Base-by-base conservation (phyloP, 2,329 filamentous ascomycete genomes). In the Aureobasidium pullulans region DNA sequence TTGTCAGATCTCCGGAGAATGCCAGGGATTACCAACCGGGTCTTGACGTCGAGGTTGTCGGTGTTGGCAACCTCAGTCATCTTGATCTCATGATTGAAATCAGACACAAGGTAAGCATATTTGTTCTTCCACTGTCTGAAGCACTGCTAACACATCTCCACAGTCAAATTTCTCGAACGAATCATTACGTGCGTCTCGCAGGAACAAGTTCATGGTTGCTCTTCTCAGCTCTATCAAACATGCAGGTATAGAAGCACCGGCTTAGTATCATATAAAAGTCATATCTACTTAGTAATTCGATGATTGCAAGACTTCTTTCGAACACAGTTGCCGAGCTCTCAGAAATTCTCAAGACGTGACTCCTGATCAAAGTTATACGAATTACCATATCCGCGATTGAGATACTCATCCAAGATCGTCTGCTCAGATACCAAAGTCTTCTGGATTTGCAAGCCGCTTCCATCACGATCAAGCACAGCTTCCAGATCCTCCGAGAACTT, bases 191-290 rank as follows among this genome's bases (percentile, higher is more conserved):
- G 85, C 86, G 16, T 82, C 85, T 11, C 86, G 91, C 56, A 85
- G 92, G 63, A 94, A 89, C 70, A 96, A 96, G 74, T 96, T 96
- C 76, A 95, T 96, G 85, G 95, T 90, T 69, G 93, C 93, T 1
- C 78, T 97, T 61, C 85, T 93, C 2, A 74, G 90, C 10, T 90
- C 91, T 1, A 76, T 96, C 16, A 56, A 44, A 11, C 19, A 44
- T 16, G 52, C 52, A 7, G 62, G 52, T 28, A 56, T 56, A 9
- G 39, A 36, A 39, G 47, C 47, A n/a, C 47, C 47, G 15, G 11
- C n/a, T 34, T 28, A 7, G n/a, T 23, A 23, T 23, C 23, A 4
- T 23, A 23, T 23, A 2, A 23, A 23, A 23, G 23, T 23, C 23
- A 23, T 23, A 23, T 23, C 23, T 23, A 23, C 23, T 23, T 3